Evolutionary conservation across 73 alveolate species (phyloP).

Genomic region (Blepharisma stoltei): DNA sequence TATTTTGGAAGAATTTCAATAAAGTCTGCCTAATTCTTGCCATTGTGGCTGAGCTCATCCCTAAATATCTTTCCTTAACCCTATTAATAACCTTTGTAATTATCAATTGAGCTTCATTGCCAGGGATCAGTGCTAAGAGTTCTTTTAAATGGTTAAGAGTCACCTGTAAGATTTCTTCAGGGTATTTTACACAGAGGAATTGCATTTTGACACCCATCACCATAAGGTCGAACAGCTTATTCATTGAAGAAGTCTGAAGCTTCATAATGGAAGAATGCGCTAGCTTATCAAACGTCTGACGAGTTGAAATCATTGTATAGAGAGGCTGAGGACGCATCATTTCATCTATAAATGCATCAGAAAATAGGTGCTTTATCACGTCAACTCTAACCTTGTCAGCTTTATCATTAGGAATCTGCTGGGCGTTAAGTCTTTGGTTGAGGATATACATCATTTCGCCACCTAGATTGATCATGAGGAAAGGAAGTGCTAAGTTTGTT

Average conservation of each 20-base stretch:
- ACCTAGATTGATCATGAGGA: constrained; percentile 83
- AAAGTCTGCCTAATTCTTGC: constrained; percentile 63
- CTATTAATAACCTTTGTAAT: constrained; percentile 50
- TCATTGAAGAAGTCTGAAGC: constrained; percentile 84
- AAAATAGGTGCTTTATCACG: constrained; percentile 80
- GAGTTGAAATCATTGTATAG: constrained; percentile 66
- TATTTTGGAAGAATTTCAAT: constrained; percentile 80
- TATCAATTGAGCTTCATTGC: constrained; percentile 52
- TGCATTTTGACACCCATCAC: constrained; percentile 88
- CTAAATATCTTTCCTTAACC: constrained; percentile 53
- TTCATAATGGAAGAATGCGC: constrained; percentile 94
- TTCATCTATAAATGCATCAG: neutral
- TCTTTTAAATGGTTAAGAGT: constrained; percentile 78
- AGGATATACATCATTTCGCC: constrained; percentile 94
- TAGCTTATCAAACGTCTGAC: constrained; percentile 76
- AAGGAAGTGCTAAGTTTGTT: constrained; percentile 80
- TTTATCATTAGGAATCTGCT: constrained; percentile 74
- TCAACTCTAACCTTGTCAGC: constrained; percentile 78
- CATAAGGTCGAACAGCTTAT: constrained; percentile 91
- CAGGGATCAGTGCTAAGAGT: constrained; percentile 56
- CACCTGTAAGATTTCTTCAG: constrained; percentile 89
- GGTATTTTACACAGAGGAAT: constrained; percentile 61
- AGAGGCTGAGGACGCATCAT: constrained; percentile 58
- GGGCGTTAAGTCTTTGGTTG: constrained; percentile 86
- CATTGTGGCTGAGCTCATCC: constrained; percentile 70